Base-by-base conservation (phyloP, 768 basidiomycete species). In the Tulasnella sp. region DNA sequence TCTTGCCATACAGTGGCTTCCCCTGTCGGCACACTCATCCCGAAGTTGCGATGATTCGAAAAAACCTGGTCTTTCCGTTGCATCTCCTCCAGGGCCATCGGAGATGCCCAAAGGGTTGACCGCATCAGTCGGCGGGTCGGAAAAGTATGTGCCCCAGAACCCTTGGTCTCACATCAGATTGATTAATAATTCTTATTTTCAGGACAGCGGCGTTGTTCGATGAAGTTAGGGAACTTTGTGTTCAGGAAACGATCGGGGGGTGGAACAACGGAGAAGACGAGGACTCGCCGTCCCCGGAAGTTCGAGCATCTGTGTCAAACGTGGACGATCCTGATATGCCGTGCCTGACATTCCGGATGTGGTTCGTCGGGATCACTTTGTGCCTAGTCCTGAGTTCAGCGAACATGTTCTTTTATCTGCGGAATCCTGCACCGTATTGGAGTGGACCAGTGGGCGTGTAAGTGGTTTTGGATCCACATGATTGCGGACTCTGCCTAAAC, bases 251-350 rank as follows among this genome's bases (percentile, higher is more conserved):
- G 31, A 34, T 34, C 7, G 62, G 6, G 34, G 62, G 27, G 9
- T 68, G 18, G 6, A 27, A 68, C 27, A 80, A 82, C 24, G 24
- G 27, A 19, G 80, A 79, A 8, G 96, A 97, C 79, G 97, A 98
- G 86, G 97, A 99, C 85, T 95, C 94, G 81, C 98, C 97, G 0
- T 99, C 93, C 86, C 94, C 96, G 0, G 98, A 99, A 88, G 98
- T 99, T 10, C 90, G 97, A 39, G 96, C 95, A 0, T 95, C 94
- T 14, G 98, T 99, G 27, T 98, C 96, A 46, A 99, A 99, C 83
- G 93, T 97, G 81, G 98, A 99, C 84, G 98, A 99, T 85, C 93
- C 95, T n/a, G 96, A 98, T 81, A 98, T 99, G 96, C 97, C 98
- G 1, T 92, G 92, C 38, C 88, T 97, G 85, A 99, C 98, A 0